Percentiles rank a stretch among this genome's conserved stretches.
Evolutionary conservation across 1,139 yeast species (phyloP).

Genomic region (Suhomyces guaymorum): DNA sequence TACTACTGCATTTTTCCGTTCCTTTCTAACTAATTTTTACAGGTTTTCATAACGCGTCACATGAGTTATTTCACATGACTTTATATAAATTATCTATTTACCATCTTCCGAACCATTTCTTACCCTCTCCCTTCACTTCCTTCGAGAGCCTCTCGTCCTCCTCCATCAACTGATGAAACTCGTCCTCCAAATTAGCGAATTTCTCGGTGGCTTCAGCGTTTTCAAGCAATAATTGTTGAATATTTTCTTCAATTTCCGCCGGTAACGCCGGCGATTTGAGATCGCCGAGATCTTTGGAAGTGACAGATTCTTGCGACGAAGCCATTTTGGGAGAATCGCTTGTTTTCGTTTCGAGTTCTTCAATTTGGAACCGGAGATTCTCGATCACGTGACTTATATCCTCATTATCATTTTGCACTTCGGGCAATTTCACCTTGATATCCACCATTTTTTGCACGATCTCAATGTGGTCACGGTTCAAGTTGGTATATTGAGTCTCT

Average conservation of each 20-base stretch:
- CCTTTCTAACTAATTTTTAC: no score
- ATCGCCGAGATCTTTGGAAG: no score
- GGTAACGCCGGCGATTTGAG: conserved; percentile 37
- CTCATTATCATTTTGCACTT: conserved; percentile 72
- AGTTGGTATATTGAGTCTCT: conserved; percentile 65
- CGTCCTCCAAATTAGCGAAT: conserved; percentile 52
- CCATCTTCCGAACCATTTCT: conserved; percentile 39
- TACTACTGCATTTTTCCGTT: no score
- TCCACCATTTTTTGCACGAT: conserved; percentile 46
- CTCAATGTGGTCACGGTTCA: conserved; percentile 73
- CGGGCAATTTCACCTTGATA: conserved; percentile 43
- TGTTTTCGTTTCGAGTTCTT: conserved; percentile 48
- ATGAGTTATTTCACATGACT: no score
- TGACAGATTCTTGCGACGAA: conserved; percentile 9
- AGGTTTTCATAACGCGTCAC: no score
- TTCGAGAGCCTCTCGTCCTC: conserved; percentile 32
- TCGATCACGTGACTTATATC: conserved; percentile 66
- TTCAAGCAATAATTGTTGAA: conserved; percentile 46
- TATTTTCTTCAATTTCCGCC: conserved; percentile 46
- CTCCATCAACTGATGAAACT: conserved; percentile 32
- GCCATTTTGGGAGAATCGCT: conserved; percentile 16
- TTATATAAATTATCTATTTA: conserved; percentile 8
- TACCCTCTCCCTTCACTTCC: conserved; percentile 31
- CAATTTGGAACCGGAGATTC: conserved; percentile 53
- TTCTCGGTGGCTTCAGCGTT: conserved; percentile 63